Conservation (phyloP, 108 stramenopile genomes). For the Asterionellopsis glacialis region DNA sequence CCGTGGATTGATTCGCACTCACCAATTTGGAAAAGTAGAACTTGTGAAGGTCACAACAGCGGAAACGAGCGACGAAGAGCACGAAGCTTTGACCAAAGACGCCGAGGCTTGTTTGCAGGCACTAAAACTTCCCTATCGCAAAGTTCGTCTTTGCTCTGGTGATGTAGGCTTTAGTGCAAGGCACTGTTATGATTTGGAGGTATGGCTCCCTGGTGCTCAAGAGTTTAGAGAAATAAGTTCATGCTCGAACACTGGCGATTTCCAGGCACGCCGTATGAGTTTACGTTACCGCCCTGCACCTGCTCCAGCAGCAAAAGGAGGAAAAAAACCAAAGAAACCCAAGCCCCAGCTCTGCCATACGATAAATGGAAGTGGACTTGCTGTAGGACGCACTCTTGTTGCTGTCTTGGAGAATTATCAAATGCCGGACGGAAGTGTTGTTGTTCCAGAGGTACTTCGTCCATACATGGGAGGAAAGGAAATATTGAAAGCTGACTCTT, state of each 20-base stretch:
- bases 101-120: constrained; percentile 85
- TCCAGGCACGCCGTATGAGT: constrained; percentile 94
- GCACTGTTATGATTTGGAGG: constrained; percentile 97
- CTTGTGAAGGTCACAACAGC: constrained; percentile 91
- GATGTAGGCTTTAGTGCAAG: constrained; percentile 94
- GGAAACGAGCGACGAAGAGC: constrained; percentile 72
- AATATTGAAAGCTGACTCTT: constrained; percentile 21
- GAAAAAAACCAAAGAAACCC: constrained; percentile 66
- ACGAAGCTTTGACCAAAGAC: constrained; percentile 81
- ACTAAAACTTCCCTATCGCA: constrained; percentile 90
- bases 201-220: constrained; percentile 92
- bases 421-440: constrained; percentile 84
- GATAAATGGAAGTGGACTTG: constrained; percentile 97
- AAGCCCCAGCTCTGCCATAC: constrained; percentile 91
- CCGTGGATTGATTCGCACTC: constrained; percentile 94
- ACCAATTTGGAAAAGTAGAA: constrained; percentile 99
- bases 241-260: constrained; percentile 94
- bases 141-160: constrained; percentile 90
- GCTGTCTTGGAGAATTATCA: constrained; percentile 98
- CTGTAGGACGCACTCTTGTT: constrained; percentile 94
- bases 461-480: constrained; percentile 91
- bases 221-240: constrained; percentile 95
- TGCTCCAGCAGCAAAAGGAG: constrained; percentile 1
- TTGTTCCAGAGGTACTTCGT: constrained; percentile 84
- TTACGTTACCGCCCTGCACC: constrained; percentile 83